Conservation (phyloP, 805 yeast species). For the Cyberlindnera maclurae region DNA sequence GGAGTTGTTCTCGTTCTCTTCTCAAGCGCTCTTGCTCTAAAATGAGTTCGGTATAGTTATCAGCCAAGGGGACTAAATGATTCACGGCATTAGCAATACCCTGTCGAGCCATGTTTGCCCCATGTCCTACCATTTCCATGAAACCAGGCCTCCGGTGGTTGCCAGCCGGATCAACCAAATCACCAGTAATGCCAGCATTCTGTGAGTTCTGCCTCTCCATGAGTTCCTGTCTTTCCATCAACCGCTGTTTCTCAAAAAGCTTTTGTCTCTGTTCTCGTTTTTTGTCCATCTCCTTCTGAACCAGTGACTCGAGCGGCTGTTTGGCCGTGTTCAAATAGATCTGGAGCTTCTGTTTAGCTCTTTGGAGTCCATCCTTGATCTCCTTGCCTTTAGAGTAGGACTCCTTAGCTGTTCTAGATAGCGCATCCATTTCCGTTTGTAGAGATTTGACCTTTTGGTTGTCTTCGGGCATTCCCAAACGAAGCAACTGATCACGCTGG, state of each 20-base stretch:
- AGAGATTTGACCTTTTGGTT: slow-evolving; percentile 4
- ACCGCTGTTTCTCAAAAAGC: background rate
- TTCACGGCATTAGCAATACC: background rate
- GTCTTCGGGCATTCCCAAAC: slow-evolving; percentile 6
- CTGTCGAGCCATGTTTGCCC: too few species aligned
- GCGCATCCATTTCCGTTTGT: slow-evolving; percentile 4
- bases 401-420: slow-evolving; percentile 2
- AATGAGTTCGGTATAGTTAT: background rate
- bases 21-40: background rate
- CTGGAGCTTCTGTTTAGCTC: slow-evolving; percentile 3
- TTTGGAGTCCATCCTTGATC: slow-evolving; percentile 3
- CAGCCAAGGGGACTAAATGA: background rate
- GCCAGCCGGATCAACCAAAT: background rate
- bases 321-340: slow-evolving; percentile 3
- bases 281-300: slow-evolving; percentile 1
- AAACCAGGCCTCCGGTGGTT: background rate
- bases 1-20: slow-evolving; percentile 1
- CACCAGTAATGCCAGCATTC: background rate
- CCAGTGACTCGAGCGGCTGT: slow-evolving; percentile 1
- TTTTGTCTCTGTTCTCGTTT: background rate
- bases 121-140: background rate
- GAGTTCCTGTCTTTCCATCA: background rate
- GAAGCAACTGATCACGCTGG: slow-evolving; percentile 7
- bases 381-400: slow-evolving; percentile 1
- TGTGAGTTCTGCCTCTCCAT: background rate